A percentile compares a stretch with the other conserved stretches of the same genome.
phyloP scores from a whole-genome alignment of 371 early-diverging fungal genomes.

The Actinomortierella wolfii region DNA sequence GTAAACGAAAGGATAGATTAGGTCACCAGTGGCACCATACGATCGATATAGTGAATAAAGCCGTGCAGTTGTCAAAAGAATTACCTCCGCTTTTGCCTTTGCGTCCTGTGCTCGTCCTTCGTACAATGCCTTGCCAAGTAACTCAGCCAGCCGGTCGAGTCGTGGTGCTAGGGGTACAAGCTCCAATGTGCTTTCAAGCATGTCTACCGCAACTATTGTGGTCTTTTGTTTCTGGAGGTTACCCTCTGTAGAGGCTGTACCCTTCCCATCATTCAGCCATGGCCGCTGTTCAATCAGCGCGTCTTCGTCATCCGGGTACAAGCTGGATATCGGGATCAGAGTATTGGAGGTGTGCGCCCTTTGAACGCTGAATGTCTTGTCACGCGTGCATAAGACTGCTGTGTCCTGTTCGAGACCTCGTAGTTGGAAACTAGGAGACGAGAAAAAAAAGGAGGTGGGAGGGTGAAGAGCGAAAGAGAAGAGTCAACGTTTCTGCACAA shows the following conservation, averaged over 20 bases:
- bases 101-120: slow-evolving; percentile 32
- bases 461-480: no score
- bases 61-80: neutral
- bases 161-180: slow-evolving; percentile 30
- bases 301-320: no score
- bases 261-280: no score
- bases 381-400: slow-evolving; percentile 37
- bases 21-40: no score
- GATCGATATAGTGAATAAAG: no score
- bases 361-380: slow-evolving; percentile 31
- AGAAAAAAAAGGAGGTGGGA: no score
- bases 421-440: slow-evolving; percentile 23
- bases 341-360: slow-evolving; percentile 46
- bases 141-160: slow-evolving; percentile 29
- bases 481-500: no score
- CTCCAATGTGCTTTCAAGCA: slow-evolving; percentile 31
- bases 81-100: neutral
- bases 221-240: no score
- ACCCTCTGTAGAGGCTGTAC: no score
- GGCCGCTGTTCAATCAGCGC: no score
- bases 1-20: no score
- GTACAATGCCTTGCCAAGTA: slow-evolving; percentile 18
- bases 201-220: slow-evolving; percentile 15
- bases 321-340: slow-evolving; percentile 27
- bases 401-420: slow-evolving; percentile 42